Evolutionary conservation across 805 yeast species (phyloP).

Genomic region (Hanseniaspora thailandica): DNA sequence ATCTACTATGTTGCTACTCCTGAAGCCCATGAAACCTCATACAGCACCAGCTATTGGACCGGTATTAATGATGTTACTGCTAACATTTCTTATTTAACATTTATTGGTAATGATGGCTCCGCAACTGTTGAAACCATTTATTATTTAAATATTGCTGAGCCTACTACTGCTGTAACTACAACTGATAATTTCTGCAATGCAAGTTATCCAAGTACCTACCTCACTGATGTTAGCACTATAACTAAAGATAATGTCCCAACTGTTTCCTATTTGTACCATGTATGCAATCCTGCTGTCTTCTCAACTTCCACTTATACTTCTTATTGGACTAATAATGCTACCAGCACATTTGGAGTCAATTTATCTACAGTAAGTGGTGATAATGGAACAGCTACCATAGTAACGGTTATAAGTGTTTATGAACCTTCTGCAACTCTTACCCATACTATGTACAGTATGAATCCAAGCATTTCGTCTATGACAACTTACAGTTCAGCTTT

Average conservation of each 20-base stretch:
- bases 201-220: not conserved
- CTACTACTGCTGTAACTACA: not conserved
- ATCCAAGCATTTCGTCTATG: not conserved
- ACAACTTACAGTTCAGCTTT: not conserved
- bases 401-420: not conserved
- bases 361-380: not conserved
- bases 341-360: not conserved
- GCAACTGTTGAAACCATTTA: constrained; percentile 11
- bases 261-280: not conserved
- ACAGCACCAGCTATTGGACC: constrained; percentile 2
- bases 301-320: not conserved
- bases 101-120: not conserved
- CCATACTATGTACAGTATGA: not conserved
- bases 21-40: constrained; percentile 2
- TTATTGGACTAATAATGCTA: constrained; percentile 10
- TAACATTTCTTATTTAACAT: not conserved
- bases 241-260: not conserved
- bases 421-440: not conserved
- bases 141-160: not conserved
- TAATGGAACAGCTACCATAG: not conserved
- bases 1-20: constrained; percentile 20
- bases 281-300: constrained; percentile 1
- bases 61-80: constrained; percentile 4
- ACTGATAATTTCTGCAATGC: constrained; percentile 14
- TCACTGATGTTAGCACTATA: constrained; percentile 2